Evolutionary conservation across 2,329 filamentous ascomycete species (phyloP).

Genomic region (Hypoxylon sp.): DNA sequence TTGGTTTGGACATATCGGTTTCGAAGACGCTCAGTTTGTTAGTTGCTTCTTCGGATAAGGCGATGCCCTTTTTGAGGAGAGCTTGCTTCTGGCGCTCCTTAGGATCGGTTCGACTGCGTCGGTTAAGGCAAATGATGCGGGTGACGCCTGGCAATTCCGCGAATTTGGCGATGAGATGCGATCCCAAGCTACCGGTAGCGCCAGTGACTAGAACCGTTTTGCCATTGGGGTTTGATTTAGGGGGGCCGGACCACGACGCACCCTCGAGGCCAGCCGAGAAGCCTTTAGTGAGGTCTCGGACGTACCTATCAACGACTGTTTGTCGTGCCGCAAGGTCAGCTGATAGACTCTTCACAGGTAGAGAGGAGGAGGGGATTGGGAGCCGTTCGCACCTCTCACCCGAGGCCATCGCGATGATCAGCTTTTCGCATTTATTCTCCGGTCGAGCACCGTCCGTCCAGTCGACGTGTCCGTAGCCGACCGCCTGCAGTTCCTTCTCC

Average conservation of each 20-base stretch:
- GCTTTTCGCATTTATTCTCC: slow-evolving; percentile 49
- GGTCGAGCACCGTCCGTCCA: slow-evolving; percentile 52
- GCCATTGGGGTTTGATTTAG: slow-evolving; percentile 21
- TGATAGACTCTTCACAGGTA: slow-evolving; percentile 41
- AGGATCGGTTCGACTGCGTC: slow-evolving; percentile 47
- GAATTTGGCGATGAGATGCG: slow-evolving; percentile 54
- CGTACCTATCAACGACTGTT: slow-evolving; percentile 41
- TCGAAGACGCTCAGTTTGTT: slow-evolving; percentile 60
- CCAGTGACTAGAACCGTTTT: slow-evolving; percentile 57
- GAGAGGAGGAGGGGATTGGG: slow-evolving; percentile 39
- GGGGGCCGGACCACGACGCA: slow-evolving; percentile 50
- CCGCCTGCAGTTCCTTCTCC: slow-evolving; percentile 46
- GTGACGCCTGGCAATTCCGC: slow-evolving; percentile 50
- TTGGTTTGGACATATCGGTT: slow-evolving; percentile 58
- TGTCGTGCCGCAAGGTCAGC: slow-evolving; percentile 39
- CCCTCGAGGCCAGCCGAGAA: slow-evolving; percentile 32
- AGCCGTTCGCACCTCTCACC: slow-evolving; percentile 44
- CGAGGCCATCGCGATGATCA: slow-evolving; percentile 53
- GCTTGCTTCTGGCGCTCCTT: slow-evolving; percentile 41
- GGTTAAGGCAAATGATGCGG: slow-evolving; percentile 62
- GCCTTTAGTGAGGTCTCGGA: slow-evolving; percentile 30
- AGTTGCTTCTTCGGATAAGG: slow-evolving; percentile 23
- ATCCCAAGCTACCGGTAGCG: slow-evolving; percentile 58
- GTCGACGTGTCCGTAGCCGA: slow-evolving; percentile 52
- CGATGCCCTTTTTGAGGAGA: slow-evolving; percentile 34